Evolutionary conservation across 129 eudicot genomes (phyloP).

Genomic region (Dittrichia graveolens): DNA sequence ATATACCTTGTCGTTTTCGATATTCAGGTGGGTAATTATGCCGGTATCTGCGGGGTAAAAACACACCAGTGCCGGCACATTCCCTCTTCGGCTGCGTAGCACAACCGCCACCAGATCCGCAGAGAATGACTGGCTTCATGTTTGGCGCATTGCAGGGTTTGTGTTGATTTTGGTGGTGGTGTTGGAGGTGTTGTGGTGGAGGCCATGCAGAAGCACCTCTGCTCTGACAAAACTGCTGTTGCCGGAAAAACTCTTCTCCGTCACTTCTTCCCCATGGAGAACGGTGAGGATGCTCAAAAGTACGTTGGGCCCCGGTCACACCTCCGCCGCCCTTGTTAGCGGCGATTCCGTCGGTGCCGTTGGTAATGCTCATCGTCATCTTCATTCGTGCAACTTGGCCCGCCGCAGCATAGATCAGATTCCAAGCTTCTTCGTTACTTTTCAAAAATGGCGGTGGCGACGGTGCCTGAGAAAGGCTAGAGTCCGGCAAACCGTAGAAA

Average conservation of each 20-base stretch:
- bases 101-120: constrained; percentile 31
- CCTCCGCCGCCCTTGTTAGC: constrained; percentile 6
- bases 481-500: constrained; percentile 54
- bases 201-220: constrained; percentile 44
- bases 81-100: constrained; percentile 37
- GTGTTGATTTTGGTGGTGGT: background rate
- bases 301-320: background rate
- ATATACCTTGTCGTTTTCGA: constrained; percentile 52
- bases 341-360: background rate
- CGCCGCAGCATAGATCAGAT: constrained; percentile 51
- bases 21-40: constrained; percentile 30
- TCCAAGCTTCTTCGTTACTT: constrained; percentile 42
- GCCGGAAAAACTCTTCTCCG: constrained; percentile 25
- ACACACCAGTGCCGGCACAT: constrained; percentile 81
- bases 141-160: constrained; percentile 13
- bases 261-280: constrained; percentile 2
- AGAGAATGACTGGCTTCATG: constrained; percentile 3
- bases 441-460: constrained; percentile 35
- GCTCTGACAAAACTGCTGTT: constrained; percentile 26
- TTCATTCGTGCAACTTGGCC: constrained; percentile 55
- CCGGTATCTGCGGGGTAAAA: constrained; percentile 54
- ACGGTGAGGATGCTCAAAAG: constrained; percentile 16
- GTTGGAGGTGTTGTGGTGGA: constrained; percentile 14
- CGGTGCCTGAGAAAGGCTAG: constrained; percentile 48
- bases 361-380: constrained; percentile 28